Evolutionary conservation across 768 basidiomycete genomes (phyloP), one percentile per base, ranked within the genome.

Genomic region (Mycena polygramma): DNA sequence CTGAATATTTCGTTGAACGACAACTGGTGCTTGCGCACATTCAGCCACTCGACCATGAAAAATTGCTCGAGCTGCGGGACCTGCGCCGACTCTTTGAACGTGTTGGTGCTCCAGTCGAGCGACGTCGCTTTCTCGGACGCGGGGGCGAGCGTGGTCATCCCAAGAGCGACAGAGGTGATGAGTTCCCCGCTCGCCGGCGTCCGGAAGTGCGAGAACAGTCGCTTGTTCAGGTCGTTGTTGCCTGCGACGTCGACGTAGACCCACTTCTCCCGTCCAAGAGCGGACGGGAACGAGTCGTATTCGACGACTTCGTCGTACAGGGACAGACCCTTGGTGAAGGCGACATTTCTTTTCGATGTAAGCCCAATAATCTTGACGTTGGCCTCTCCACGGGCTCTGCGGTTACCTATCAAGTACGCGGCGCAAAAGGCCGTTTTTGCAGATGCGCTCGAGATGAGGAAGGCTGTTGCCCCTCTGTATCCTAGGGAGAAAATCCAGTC

Each of bases 401-500:
- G 87, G 67, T 88, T 88, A 8, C 81, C 76, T 26, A 91, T 81
- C 61, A 87, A 81, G 73, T 91, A 91, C 6, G 91, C 91, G 22
- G 91, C 81, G 68, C 88, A 91, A 77, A 92, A 91, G 0, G 91
- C 90, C 1, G 91, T 92, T 74, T 92, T 92, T 35, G 91, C 86
- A 4, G 91, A 92, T 0, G 91, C 92, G 49, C 90, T 91, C 2
- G 91, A 91, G 46, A 92, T 85, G 55, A 92, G 81, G 67, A 92
- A 80, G 36, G 76, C 75, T 3, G 81, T 81, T 6, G 84, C 84
- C 1, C 82, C 85, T 11, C 85, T 83, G 75, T 91, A 92, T 26
- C 76, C 73, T 4, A 86, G 82, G 7, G 83, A 79, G 65, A 85
- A 79, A 8, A 92, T 76, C 90, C 90, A 92, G 75, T 92, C 92